Evolutionary conservation across 2,329 filamentous ascomycete genomes (phyloP), one percentile per base, ranked within the genome.

Genomic region (Colletotrichum sp.): DNA sequence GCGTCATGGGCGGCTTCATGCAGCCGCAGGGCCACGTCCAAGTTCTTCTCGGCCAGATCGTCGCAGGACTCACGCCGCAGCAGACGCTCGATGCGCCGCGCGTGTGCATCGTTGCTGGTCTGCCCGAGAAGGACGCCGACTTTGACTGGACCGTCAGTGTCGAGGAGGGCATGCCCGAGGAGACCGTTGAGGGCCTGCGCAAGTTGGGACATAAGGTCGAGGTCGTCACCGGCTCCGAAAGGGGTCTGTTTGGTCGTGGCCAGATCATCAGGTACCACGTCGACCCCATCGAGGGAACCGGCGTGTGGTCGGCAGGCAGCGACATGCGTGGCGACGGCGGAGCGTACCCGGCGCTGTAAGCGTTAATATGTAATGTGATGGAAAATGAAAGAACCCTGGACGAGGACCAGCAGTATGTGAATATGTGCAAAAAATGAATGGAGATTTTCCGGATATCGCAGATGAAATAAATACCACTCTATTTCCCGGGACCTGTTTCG

Each of bases 1-100:
- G 97, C 69, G 96, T 99, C 76, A 99, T 99, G 97, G 97, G 97
- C 68, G 96, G 96, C 4, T 99, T 98, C 85, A 99, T 99, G 95
- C 97, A 99, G 86, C 97, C 97, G 0, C 97, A 99, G 85, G 97
- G 96, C 26, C 97, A 99, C 76, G 93, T 99, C 0, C 97, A 99
- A 85, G 96, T 98, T 1, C 86, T 99, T 12, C 88, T 99, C 3
- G 98, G 98, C 79, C 96, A 98, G 90, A 85, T 98, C 1, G 92
- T 96, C 0, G 98, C 96, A 80, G 92, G 93, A 3, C 89, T 95
- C 69, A 94, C 93, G 77, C 96, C 96, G 1, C 97, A 99, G 85
- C 92, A 95, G 75, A 96, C 96, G 4, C 90, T 99, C 0, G 97
- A 99, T 82, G 94, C 96, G 5, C 96, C 97, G 18, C 90, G 97